These are phyloP conservation scores for Colletotrichum neosansevieriae DNA, from an alignment of 2,329 filamentous ascomycete species.

Conservation along the genomic window DNA sequence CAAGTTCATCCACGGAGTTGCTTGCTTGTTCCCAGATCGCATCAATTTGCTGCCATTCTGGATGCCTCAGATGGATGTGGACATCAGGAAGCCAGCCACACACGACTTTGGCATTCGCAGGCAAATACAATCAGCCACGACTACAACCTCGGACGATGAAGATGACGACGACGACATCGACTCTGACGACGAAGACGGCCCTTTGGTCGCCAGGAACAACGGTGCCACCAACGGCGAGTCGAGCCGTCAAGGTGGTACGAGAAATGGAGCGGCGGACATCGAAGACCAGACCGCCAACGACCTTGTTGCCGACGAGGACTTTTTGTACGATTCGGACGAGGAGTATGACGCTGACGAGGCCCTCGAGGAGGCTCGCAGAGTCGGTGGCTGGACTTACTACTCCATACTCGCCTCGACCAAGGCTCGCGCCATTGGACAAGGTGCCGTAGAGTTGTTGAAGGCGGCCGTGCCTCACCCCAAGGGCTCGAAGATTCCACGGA, in stretches of 20 bases:
- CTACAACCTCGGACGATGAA: constrained; percentile 82
- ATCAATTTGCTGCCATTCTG: constrained; percentile 96
- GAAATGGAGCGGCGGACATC: constrained; percentile 69
- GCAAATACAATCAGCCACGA: constrained; percentile 78
- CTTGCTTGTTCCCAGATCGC: constrained; percentile 84
- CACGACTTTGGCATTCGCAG: constrained; percentile 93
- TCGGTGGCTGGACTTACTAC: constrained; percentile 83
- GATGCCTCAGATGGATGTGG: constrained; percentile 98
- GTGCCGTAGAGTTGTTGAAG: constrained; percentile 58
- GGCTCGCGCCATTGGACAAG: constrained; percentile 56
- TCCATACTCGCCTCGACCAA: constrained; percentile 67
- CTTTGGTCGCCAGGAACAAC: constrained; percentile 18
- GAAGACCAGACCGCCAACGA: constrained; percentile 84
- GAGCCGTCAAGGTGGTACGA: constrained; percentile 51
- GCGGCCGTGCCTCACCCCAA: constrained; percentile 68
- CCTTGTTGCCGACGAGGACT: constrained; percentile 73
- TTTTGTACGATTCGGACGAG: constrained; percentile 91
- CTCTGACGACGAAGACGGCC: constrained; percentile 52
- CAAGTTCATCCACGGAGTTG: constrained; percentile 97
- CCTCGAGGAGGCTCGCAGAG: constrained; percentile 80
- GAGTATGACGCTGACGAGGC: constrained; percentile 82
- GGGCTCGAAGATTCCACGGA: constrained; percentile 67
- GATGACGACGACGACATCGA: constrained; percentile 77
- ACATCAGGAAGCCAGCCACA: constrained; percentile 92
- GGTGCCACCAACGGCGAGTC: constrained; percentile 50